Evolutionary conservation across 1,284 basidiomycete genomes (phyloP).

Genomic region (Sanghuangporus baumii): DNA sequence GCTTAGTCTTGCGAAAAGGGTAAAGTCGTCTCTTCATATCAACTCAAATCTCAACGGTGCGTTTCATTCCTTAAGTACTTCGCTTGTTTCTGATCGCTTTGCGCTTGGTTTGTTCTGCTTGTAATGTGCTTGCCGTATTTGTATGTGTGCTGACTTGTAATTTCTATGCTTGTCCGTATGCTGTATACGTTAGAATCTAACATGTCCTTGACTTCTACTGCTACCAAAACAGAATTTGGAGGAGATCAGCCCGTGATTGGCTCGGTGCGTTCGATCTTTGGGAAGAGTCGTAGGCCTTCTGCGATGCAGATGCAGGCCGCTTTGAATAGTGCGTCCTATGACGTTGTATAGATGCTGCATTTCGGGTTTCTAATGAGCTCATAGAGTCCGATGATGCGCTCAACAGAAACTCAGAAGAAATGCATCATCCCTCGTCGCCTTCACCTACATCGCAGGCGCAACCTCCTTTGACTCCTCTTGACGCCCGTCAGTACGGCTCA

Average conservation of each 20-base stretch:
- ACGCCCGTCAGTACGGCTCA: constrained; percentile 29
- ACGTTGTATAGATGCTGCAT: not conserved
- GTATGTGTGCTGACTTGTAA: not conserved
- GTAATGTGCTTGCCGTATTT: not conserved
- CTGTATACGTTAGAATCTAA: constrained; percentile 36
- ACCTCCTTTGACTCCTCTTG: constrained; percentile 21
- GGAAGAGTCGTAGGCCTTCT: constrained; percentile 19
- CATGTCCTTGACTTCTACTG: constrained; percentile 32
- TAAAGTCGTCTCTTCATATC: constrained; percentile 43
- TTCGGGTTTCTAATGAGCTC: not conserved
- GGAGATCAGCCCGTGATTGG: constrained; percentile 9
- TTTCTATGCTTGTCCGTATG: not conserved
- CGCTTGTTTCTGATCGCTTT: not conserved
- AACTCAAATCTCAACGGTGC: constrained; percentile 35
- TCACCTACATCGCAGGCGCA: constrained; percentile 23
- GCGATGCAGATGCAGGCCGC: constrained; percentile 22
- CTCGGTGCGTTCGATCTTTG: constrained; percentile 13
- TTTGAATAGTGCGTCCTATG: constrained; percentile 7
- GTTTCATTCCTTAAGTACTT: constrained; percentile 23
- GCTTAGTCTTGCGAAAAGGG: constrained; percentile 47
- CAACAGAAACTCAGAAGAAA: constrained; percentile 2
- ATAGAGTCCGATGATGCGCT: constrained; percentile 5
- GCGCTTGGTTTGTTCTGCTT: not conserved
- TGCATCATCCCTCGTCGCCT: constrained; percentile 3
- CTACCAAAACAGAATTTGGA: constrained; percentile 30